Percentiles rank a stretch among this genome's conserved stretches.
Conservation (phyloP, 176 grass and related monocot genomes). For the Juncus inflexus region DNA sequence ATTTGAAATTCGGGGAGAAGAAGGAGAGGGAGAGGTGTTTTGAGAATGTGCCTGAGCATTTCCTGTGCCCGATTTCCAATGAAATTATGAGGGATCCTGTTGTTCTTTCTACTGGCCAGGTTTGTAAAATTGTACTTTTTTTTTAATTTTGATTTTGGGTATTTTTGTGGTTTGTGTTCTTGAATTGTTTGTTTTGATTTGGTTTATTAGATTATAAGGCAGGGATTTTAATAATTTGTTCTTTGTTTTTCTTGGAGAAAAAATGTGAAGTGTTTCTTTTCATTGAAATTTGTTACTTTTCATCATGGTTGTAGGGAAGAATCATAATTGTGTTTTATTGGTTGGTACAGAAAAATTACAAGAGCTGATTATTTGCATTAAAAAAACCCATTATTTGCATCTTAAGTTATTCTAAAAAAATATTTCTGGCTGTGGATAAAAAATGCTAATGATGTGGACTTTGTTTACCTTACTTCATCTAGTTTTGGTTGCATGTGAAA, state of each 20-base stretch:
- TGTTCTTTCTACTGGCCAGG: conserved; percentile 71
- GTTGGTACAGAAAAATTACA: too few species aligned
- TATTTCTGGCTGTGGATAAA: too few species aligned
- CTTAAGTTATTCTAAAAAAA: too few species aligned
- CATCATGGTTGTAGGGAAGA: too few species aligned
- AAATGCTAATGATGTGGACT: too few species aligned
- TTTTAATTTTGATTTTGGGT: background rate
- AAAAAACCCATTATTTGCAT: background rate
- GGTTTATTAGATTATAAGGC: background rate
- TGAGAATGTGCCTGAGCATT: conserved; percentile 39
- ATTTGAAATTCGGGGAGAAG: conserved; percentile 34
- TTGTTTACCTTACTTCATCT: too few species aligned
- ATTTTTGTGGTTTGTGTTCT: background rate
- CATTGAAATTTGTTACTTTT: too few species aligned
- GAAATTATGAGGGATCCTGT: conserved; percentile 79
- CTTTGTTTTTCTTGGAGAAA: background rate
- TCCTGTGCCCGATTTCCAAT: conserved; percentile 70
- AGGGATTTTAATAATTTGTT: background rate
- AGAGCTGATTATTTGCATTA: too few species aligned
- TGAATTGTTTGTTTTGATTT: background rate
- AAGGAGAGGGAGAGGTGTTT: background rate
- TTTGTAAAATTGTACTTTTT: conserved; percentile 29
- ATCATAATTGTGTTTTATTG: too few species aligned
- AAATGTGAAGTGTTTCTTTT: conserved; percentile 2
- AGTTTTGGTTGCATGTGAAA: too few species aligned